A percentile compares a stretch with the other conserved stretches of the same genome.
Evolutionary conservation across 805 yeast genomes (phyloP).

Genomic region (Wickerhamomyces strasburgensis): DNA sequence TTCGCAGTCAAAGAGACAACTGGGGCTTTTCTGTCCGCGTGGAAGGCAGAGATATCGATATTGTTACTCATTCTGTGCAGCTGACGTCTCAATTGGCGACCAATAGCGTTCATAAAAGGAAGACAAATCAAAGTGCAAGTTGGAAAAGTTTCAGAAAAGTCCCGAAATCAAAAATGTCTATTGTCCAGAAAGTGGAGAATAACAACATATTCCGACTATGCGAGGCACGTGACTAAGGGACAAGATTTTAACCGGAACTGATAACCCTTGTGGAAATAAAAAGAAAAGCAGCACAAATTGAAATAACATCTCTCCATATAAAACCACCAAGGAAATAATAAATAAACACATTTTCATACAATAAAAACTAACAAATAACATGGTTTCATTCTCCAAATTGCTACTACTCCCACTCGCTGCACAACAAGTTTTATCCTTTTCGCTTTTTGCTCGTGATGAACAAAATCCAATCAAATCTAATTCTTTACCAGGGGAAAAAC

Average conservation of each 20-base stretch:
- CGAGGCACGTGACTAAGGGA: background rate
- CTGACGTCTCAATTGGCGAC: constrained; percentile 8
- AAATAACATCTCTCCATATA: background rate
- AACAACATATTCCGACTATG: no score
- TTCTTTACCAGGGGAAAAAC: constrained; percentile 42
- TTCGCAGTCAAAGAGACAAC: constrained; percentile 65
- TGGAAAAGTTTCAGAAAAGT: no score
- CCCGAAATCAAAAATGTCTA: no score
- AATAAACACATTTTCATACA: background rate
- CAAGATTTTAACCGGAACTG: background rate
- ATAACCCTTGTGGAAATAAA: background rate
- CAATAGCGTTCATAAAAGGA: background rate
- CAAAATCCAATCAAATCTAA: constrained; percentile 16
- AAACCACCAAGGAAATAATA: no score
- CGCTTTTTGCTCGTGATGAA: constrained; percentile 19
- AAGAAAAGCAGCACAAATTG: background rate
- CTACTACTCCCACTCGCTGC: background rate
- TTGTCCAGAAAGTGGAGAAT: no score
- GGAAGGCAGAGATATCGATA: constrained; percentile 18
- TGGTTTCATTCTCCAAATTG: constrained; percentile 8
- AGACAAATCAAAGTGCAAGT: background rate
- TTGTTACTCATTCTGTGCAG: no score
- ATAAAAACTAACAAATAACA: background rate
- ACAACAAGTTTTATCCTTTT: constrained; percentile 6
- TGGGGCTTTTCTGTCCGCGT: constrained; percentile 65